Evolutionary conservation across 192 early-diverging fungal species (phyloP).

Genomic region (Mortierella alpina): DNA sequence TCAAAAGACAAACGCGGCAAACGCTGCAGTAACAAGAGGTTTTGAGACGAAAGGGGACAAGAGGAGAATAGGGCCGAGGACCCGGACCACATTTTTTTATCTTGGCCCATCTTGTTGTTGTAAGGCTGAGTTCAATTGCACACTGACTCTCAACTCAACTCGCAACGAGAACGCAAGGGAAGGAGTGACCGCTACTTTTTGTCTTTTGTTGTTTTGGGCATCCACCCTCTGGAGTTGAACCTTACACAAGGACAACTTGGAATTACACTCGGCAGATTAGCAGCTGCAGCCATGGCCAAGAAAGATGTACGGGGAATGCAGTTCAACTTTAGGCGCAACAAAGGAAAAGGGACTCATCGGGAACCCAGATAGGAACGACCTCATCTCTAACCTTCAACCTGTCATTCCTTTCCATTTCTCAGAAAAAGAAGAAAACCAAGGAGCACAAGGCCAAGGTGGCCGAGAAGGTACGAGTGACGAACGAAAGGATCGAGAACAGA

Average conservation of each 20-base stretch:
- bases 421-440: slow-evolving; percentile 66
- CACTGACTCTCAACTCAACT: too few species aligned
- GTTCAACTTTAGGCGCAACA: background rate
- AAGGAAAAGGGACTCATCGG: background rate
- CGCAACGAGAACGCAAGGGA: too few species aligned
- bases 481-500: background rate
- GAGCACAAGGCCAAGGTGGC: slow-evolving; percentile 58
- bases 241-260: background rate
- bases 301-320: slow-evolving; percentile 31
- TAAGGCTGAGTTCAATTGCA: too few species aligned
- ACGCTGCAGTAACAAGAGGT: too few species aligned
- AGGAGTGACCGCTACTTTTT: too few species aligned
- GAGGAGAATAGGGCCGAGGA: too few species aligned
- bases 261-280: background rate
- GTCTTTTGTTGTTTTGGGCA: background rate
- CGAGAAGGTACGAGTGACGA: slow-evolving; percentile 43
- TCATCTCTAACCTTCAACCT: background rate
- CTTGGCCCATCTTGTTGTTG: too few species aligned
- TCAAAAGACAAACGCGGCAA: too few species aligned
- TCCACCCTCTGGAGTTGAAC: background rate
- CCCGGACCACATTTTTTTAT: too few species aligned
- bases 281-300: slow-evolving; percentile 22
- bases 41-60: too few species aligned
- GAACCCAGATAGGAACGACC: background rate
- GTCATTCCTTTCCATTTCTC: background rate